A percentile compares a stretch with the other conserved stretches of the same genome.
Conservation (phyloP, 2,329 filamentous ascomycete species). For the Helotiales sp. region DNA sequence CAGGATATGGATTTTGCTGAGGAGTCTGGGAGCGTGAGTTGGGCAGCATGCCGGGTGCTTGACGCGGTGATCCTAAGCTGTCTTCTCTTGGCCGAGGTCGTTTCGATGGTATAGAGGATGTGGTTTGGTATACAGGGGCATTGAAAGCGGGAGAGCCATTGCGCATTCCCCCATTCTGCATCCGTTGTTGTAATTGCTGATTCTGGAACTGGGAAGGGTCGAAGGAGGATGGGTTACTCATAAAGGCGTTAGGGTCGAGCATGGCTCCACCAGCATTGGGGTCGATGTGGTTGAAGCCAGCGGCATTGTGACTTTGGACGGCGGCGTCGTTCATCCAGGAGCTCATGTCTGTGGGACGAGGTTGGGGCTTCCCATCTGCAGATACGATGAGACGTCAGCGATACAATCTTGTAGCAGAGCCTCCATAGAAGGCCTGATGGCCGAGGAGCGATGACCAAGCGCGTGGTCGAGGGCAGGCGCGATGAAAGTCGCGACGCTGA, state of each 20-base stretch:
- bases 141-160: constrained; percentile 79
- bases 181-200: constrained; percentile 51
- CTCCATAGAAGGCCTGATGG: constrained; percentile 26
- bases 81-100: constrained; percentile 80
- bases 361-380: constrained; percentile 37
- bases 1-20: constrained; percentile 71
- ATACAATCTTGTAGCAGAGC: constrained; percentile 19
- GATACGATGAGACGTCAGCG: constrained; percentile 31
- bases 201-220: constrained; percentile 54
- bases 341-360: constrained; percentile 60
- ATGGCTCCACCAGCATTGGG: constrained; percentile 56
- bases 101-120: constrained; percentile 86
- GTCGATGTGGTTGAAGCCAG: constrained; percentile 66
- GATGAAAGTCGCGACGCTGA: constrained; percentile 35
- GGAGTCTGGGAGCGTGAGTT: constrained; percentile 91
- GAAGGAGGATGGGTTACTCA: constrained; percentile 60
- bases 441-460: constrained; percentile 26
- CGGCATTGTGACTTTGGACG: constrained; percentile 69
- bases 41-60: constrained; percentile 71
- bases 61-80: constrained; percentile 78
- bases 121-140: constrained; percentile 79
- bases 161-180: constrained; percentile 83
- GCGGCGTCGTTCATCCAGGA: constrained; percentile 71
- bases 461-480: constrained; percentile 27
- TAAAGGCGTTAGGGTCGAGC: constrained; percentile 66